Evolutionary conservation across 352 stramenopile species (phyloP), one percentile per base, ranked within the genome.

Genomic region (Phytophthora kernoviae): DNA sequence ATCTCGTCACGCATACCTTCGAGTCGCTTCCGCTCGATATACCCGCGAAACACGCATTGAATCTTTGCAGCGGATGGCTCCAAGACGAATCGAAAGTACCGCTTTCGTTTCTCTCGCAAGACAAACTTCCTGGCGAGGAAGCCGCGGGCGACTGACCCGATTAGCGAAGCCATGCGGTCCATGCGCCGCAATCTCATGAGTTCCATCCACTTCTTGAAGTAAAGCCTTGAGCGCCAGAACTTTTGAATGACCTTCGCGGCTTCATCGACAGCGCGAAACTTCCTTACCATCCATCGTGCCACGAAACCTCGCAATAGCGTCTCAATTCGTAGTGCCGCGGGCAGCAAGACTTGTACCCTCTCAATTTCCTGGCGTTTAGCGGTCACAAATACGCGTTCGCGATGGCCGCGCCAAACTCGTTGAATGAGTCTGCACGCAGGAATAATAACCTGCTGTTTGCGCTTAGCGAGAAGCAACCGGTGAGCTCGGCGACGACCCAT

Each of bases 31-130:
- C 84, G 77, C 1, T 79, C 74, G 5, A 85, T 52, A 43, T 90
- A 80, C 0, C 84, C 82, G 5, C 84, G 79, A 54, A 87, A 91
- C n/a, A 92, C 65, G 3, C 82, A 75, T 54, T 94, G 82, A 49
- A 94, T 89, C 10, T 53, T 53, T 3, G 73, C 53, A 0, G 74
- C 77, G 0, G 79, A 75, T 5, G 82, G 84, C 21, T 77, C 50
- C 5, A 90, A 27, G 5, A 92, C 79, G 17, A 37, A 58, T 12
- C 73, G 64, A 18, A 79, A 46, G 26, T 86, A 68, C 12, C 66
- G 40, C 33, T 74, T 76, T 1, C 78, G 71, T 18, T 70, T 75
- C 45, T 91, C 77, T 8, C 74, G 73, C 37, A 70, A 40, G 14
- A 78, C 65, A 32, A 88, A 90, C 22, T 86, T 81, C 36, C 83